Base-by-base conservation (phyloP, 805 yeast genomes). In the Metschnikowia cerradonensis region DNA sequence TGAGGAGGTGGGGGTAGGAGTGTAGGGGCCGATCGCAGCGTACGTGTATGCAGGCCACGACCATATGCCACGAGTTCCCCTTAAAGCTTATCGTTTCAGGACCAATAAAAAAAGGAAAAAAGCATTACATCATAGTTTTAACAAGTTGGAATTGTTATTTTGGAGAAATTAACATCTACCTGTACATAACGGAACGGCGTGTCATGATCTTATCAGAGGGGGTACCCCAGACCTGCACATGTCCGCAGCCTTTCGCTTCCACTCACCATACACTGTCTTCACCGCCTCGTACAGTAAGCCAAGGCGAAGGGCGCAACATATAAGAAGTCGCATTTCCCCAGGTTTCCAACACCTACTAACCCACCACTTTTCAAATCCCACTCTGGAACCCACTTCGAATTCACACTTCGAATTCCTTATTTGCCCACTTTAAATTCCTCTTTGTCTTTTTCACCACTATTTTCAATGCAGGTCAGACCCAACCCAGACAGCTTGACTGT, bases 401-500 rank as follows among this genome's bases (percentile, higher is more conserved):
- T 26, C 30, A 8, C 30, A 2, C 11, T 2, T 23, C 30, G 4
- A 23, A 23, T 23, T 23, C 13, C 10, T 3, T 8, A 10, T 10
- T 26, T 1, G 11, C 10, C 30, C 11, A 26, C 30, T 4, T 8
- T 8, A 26, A 23, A 26, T 26, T 4, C 11, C 30, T 26, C 30
- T 26, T 15, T 34, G 23, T 22, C 6, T n/a, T 15, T 15, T 15
- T 7, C n/a, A 34, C 15, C 17, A 23, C 26, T 2, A 22, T 23
- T 7, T 10, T 20, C 22, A 26, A 20, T 45, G 41, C 41, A 26
- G 13, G 48, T 37, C 23, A 45, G 20, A 36, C 41, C 48, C 6
- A 45, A 36, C 31, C 32, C 44, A 20, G 38, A 35, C 41, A 36
- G 48, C 20, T 34, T 56, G 39, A 32, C 53, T 6, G 36, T 58